phyloP scores from a whole-genome alignment of 1,284 basidiomycete species.

The Trichosporon asahii region DNA sequence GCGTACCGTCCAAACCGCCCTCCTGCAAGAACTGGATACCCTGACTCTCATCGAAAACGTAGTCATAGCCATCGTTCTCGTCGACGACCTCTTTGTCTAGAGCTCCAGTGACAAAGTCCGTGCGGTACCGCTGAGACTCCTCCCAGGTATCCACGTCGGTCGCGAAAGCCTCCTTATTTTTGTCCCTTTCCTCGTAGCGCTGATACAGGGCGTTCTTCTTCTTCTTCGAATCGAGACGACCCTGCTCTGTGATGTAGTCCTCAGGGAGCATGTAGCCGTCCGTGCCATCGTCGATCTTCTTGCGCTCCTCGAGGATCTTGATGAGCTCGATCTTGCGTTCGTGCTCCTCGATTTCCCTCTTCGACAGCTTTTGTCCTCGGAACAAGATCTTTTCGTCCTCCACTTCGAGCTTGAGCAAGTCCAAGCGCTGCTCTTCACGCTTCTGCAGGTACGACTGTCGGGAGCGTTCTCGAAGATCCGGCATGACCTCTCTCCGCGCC shows the following conservation, averaged over 20 bases:
- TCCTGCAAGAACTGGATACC: conserved; percentile 95
- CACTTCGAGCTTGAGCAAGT: conserved; percentile 87
- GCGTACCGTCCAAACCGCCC: conserved; percentile 66
- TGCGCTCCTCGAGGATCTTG: conserved; percentile 84
- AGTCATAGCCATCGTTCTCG: conserved; percentile 76
- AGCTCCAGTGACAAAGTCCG: conserved; percentile 82
- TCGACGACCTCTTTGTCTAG: conserved; percentile 76
- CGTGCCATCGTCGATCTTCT: conserved; percentile 87
- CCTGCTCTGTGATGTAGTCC: conserved; percentile 97
- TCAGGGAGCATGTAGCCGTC: conserved; percentile 93
- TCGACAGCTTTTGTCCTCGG: conserved; percentile 75
- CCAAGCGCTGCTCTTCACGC: conserved; percentile 92
- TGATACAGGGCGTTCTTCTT: conserved; percentile 90
- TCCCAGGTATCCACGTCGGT: conserved; percentile 98
- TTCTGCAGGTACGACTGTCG: conserved; percentile 94
- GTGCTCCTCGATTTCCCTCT: conserved; percentile 73
- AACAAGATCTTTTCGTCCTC: conserved; percentile 87
- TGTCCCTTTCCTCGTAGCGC: conserved; percentile 86
- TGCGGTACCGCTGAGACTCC: conserved; percentile 81
- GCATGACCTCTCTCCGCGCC: conserved; percentile 73
- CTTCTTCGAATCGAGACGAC: conserved; percentile 96
- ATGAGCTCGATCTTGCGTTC: conserved; percentile 91
- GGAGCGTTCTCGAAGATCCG: conserved; percentile 75
- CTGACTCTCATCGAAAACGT: conserved; percentile 96
- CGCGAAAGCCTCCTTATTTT: conserved; percentile 73